Evolutionary conservation across 2,329 filamentous ascomycete genomes (phyloP).

Genomic region (Teratosphaeria destructans): DNA sequence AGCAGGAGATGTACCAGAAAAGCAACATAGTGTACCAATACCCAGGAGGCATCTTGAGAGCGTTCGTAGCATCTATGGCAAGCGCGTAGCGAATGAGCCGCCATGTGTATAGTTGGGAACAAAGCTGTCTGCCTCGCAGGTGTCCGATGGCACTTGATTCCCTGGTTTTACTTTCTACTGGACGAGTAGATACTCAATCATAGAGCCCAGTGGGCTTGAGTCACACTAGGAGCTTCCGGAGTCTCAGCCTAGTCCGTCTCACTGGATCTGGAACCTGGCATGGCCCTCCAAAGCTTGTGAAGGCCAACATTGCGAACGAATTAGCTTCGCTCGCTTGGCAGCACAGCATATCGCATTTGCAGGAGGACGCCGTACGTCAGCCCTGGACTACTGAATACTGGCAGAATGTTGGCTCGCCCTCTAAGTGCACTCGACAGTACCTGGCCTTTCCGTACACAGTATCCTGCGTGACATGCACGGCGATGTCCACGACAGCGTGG

Average conservation of each 20-base stretch:
- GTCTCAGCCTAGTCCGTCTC: neutral
- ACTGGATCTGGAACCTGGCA: neutral
- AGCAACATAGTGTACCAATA: neutral
- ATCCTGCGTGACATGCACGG: neutral
- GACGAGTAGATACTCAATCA: neutral
- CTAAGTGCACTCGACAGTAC: too few species aligned
- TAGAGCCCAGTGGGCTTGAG: neutral
- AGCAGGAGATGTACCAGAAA: neutral
- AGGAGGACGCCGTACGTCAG: neutral
- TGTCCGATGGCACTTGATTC: neutral
- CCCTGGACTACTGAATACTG: neutral
- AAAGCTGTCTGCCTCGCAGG: neutral
- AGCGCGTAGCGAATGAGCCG: neutral
- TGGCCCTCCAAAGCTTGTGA: neutral
- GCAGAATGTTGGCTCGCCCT: neutral
- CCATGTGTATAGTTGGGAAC: neutral
- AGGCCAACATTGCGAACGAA: neutral
- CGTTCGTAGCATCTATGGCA: neutral
- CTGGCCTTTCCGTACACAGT: neutral
- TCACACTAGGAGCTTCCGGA: neutral
- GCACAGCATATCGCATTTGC: neutral
- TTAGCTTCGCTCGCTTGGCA: neutral
- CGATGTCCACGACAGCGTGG: neutral
- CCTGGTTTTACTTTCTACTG: neutral
- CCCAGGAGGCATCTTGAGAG: neutral